Conservation (phyloP, 1,284 basidiomycete species). For the Pulveroboletus sp. region DNA sequence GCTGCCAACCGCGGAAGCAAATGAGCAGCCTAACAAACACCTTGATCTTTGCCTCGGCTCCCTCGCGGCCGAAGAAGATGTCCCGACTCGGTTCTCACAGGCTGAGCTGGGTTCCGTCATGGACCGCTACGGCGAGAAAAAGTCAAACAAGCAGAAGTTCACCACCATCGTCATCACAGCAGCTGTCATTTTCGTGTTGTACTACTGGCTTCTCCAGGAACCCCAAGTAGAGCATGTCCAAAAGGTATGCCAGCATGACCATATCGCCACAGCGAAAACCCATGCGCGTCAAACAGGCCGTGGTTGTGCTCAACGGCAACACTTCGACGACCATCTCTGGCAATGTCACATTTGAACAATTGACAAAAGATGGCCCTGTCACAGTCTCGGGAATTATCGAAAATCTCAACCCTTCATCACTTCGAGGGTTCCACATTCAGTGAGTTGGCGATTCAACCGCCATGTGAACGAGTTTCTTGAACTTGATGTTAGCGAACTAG, state of each 20-base stretch:
- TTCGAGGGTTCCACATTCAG: slow-evolving; percentile 81
- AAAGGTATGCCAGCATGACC: slow-evolving; percentile 21
- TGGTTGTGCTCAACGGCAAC: slow-evolving; percentile 66
- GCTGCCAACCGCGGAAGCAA: background rate
- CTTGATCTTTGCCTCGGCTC: background rate
- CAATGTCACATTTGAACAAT: slow-evolving; percentile 66
- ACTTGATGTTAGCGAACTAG: slow-evolving; percentile 53
- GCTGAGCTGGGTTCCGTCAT: slow-evolving; percentile 13
- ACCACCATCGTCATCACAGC: slow-evolving; percentile 17
- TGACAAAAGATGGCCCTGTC: slow-evolving; percentile 52
- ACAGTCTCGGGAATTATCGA: slow-evolving; percentile 63
- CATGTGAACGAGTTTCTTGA: background rate
- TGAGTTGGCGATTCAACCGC: slow-evolving; percentile 39
- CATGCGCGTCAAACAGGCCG: slow-evolving; percentile 44
- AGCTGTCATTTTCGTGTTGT: slow-evolving; percentile 21
- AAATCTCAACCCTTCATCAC: slow-evolving; percentile 58
- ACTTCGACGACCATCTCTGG: slow-evolving; percentile 57
- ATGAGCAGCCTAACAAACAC: too few species aligned
- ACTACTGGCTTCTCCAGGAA: slow-evolving; percentile 23
- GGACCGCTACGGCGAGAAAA: slow-evolving; percentile 26
- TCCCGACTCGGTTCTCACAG: slow-evolving; percentile 4
- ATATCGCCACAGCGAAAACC: background rate
- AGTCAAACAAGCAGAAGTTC: slow-evolving; percentile 23
- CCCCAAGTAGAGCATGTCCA: slow-evolving; percentile 16
- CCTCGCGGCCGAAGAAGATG: background rate